Percentiles rank a stretch among this genome's conserved stretches.
These are phyloP conservation scores for Euphorbia peplus DNA, from an alignment of 345 rosid species.

Conservation along the genomic window DNA sequence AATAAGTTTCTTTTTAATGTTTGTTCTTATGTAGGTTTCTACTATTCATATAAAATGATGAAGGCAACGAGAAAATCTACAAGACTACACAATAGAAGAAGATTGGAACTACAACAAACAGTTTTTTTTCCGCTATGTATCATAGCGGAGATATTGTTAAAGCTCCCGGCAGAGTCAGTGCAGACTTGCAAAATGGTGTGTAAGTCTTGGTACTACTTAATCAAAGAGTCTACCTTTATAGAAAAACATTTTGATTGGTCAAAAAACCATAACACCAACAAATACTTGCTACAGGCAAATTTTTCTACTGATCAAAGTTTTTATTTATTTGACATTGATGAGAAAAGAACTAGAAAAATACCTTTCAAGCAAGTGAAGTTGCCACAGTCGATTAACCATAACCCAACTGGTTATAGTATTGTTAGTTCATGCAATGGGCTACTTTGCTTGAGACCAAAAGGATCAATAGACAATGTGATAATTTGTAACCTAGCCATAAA, in stretches of 20 bases:
- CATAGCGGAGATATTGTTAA: not conserved
- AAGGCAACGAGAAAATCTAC: not conserved
- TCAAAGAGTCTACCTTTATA: not conserved
- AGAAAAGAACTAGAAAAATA: not conserved
- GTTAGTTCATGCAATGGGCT: not conserved
- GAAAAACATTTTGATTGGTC: not conserved
- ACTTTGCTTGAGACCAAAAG: not conserved
- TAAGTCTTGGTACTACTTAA: not conserved
- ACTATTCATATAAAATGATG: not conserved
- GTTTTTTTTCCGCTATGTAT: not conserved
- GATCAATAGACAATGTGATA: not conserved
- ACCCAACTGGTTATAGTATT: not conserved
- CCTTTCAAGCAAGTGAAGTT: not conserved
- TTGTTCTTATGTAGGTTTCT: too few relatives aligned
- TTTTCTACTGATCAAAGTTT: not conserved
- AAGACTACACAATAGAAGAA: too few relatives aligned
- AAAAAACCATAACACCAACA: not conserved
- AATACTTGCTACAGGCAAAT: not conserved
- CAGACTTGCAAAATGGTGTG: not conserved
- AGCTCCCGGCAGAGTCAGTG: not conserved
- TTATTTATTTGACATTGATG: not conserved
- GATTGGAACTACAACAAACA: not conserved
- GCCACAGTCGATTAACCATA: not conserved
- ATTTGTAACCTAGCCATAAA: slow-evolving; percentile 5
- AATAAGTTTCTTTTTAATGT: too few relatives aligned